phyloP scores from a whole-genome alignment of 305 asterid genomes.

The Fraxinus albicans region DNA sequence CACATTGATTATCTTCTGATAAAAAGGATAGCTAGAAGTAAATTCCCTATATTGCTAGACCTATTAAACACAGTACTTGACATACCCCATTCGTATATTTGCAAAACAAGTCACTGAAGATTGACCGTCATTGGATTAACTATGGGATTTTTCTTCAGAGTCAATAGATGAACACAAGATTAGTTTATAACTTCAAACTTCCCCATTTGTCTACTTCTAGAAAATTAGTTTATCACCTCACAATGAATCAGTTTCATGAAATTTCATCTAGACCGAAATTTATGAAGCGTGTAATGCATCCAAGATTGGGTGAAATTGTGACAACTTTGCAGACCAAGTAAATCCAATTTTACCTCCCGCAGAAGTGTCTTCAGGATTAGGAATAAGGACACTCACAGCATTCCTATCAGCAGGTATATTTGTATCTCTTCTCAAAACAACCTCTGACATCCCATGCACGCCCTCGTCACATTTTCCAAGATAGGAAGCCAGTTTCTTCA shows the following conservation, averaged over 20 bases:
- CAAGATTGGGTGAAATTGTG: constrained; percentile 14
- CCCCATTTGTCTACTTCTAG: not conserved
- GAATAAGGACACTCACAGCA: constrained; percentile 81
- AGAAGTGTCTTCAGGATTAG: constrained; percentile 55
- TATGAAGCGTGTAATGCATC: not conserved
- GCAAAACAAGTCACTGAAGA: constrained; percentile 7
- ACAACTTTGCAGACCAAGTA: constrained; percentile 20
- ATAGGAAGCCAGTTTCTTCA: constrained; percentile 71
- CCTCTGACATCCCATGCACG: constrained; percentile 68
- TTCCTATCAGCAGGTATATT: constrained; percentile 68
- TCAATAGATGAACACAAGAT: not conserved
- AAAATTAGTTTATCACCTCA: not conserved
- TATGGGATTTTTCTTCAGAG: not conserved
- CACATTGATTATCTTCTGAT: not conserved
- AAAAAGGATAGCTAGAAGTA: not conserved
- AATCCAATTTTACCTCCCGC: constrained; percentile 47
- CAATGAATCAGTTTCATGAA: not conserved
- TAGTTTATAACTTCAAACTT: not conserved
- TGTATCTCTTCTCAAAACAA: constrained; percentile 69
- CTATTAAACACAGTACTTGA: not conserved
- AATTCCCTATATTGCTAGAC: not conserved
- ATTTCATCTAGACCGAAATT: not conserved
- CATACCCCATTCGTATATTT: not conserved
- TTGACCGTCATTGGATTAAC: not conserved
- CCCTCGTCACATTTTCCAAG: constrained; percentile 59